phyloP scores from a whole-genome alignment of 2,329 filamentous ascomycete genomes.

The Nemania abortiva region DNA sequence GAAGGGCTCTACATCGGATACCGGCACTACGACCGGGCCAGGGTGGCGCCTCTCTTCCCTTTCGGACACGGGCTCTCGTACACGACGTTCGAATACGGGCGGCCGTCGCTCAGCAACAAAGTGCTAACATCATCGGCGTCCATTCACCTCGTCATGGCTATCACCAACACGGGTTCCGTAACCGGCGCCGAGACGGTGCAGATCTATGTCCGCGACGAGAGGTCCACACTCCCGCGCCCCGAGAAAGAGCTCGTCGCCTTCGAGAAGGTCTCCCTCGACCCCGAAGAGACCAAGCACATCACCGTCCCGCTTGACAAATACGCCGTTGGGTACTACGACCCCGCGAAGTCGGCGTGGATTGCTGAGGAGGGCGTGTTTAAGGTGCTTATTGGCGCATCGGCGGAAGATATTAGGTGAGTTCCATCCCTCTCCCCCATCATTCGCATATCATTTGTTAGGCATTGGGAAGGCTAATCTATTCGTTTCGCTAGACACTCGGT shows the following conservation, averaged over 20 bases:
- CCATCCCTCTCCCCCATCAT: not conserved
- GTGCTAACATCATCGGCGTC: conserved; percentile 55
- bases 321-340: conserved; percentile 73
- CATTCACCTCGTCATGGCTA: conserved; percentile 61
- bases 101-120: conserved; percentile 62
- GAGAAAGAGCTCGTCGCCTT: conserved; percentile 80
- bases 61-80: conserved; percentile 83
- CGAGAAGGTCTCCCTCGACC: conserved; percentile 70
- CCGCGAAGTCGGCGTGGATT: conserved; percentile 69
- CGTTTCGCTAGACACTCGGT: conserved; percentile 56
- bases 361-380: conserved; percentile 74
- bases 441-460: not conserved
- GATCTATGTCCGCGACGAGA: conserved; percentile 73
- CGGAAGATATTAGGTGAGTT: conserved; percentile 71
- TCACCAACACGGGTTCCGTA: conserved; percentile 67
- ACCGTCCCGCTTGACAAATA: conserved; percentile 62
- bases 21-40: conserved; percentile 74
- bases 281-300: conserved; percentile 66
- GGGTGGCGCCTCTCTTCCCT: conserved; percentile 72
- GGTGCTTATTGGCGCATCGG: conserved; percentile 71
- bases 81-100: conserved; percentile 74
- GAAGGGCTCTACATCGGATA: conserved; percentile 82
- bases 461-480: conserved; percentile 37
- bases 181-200: conserved; percentile 75
- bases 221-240: conserved; percentile 72